Evolutionary conservation across 2,329 filamentous ascomycete genomes (phyloP).

Genomic region (Penicillium sp.): DNA sequence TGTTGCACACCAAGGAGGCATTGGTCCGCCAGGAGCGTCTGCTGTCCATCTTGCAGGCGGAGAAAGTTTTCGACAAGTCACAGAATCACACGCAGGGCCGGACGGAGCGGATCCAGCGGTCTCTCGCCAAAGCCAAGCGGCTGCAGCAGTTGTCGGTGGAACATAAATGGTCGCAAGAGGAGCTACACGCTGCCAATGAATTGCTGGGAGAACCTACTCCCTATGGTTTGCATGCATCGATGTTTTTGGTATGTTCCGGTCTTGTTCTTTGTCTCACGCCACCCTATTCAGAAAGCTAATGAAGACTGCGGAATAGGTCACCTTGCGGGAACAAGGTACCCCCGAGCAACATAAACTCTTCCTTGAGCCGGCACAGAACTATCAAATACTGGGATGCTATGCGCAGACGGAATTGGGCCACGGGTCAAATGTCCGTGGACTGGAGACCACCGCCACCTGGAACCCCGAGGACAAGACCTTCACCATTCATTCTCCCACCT

Average conservation of each 20-base stretch:
- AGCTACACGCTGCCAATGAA: constrained; percentile 57
- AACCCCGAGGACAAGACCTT: constrained; percentile 66
- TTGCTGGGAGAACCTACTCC: constrained; percentile 65
- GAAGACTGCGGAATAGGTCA: constrained; percentile 44
- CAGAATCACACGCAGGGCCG: constrained; percentile 67
- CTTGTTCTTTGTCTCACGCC: too few relatives aligned
- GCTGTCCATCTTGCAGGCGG: constrained; percentile 54
- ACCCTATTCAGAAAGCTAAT: too few relatives aligned
- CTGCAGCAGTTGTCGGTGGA: constrained; percentile 57
- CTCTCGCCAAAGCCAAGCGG: constrained; percentile 62
- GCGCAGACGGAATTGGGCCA: constrained; percentile 74
- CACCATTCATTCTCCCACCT: constrained; percentile 60
- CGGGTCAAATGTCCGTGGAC: constrained; percentile 64
- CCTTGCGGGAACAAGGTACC: constrained; percentile 61
- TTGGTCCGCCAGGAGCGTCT: constrained; percentile 55
- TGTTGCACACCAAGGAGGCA: constrained; percentile 59
- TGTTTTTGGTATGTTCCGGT: constrained; percentile 51
- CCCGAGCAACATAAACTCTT: constrained; percentile 66
- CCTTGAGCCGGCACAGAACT: constrained; percentile 58
- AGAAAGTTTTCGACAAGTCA: constrained; percentile 68
- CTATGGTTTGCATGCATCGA: constrained; percentile 62
- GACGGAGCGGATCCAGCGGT: constrained; percentile 58
- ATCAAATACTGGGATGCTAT: constrained; percentile 69
- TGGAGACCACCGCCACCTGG: constrained; percentile 67
- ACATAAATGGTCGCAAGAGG: constrained; percentile 59